phyloP scores from a whole-genome alignment of 2,329 filamentous ascomycete genomes.

The Alternaria sp. region DNA sequence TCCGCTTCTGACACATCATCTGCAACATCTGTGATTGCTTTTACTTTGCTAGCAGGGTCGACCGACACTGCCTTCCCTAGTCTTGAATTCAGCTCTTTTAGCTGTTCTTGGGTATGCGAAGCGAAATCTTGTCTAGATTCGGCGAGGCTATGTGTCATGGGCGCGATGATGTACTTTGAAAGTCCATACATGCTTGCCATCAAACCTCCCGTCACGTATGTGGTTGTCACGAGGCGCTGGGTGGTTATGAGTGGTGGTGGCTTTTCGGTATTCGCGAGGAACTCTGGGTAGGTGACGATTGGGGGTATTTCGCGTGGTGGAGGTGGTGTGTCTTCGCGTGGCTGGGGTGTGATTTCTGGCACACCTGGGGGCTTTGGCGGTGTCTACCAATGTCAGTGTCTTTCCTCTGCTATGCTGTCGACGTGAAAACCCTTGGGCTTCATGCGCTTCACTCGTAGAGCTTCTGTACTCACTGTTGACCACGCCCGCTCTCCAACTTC shows the following conservation, averaged over 20 bases:
- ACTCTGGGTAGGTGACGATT: slow-evolving; percentile 73
- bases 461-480: slow-evolving; percentile 36
- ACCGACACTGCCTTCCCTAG: slow-evolving; percentile 69
- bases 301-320: slow-evolving; percentile 61
- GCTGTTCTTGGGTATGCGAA: slow-evolving; percentile 59
- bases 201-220: slow-evolving; percentile 65
- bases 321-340: slow-evolving; percentile 51
- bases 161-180: slow-evolving; percentile 72
- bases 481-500: slow-evolving; percentile 39
- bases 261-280: slow-evolving; percentile 66
- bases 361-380: slow-evolving; percentile 25
- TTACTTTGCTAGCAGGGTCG: slow-evolving; percentile 58
- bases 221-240: slow-evolving; percentile 63
- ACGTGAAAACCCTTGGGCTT: neutral
- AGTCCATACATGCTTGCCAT: slow-evolving; percentile 72
- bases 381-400: slow-evolving; percentile 28
- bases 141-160: slow-evolving; percentile 64
- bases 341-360: slow-evolving; percentile 28
- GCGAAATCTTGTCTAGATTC: slow-evolving; percentile 66
- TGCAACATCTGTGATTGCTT: slow-evolving; percentile 38
- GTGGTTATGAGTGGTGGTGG: slow-evolving; percentile 68
- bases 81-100: slow-evolving; percentile 65
- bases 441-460: neutral
- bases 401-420: neutral
- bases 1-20: slow-evolving; percentile 59